Evolutionary conservation across 495 filamentous ascomycete species (phyloP), one percentile per base, ranked within the genome.

Genomic region (Penicillium pulvis): DNA sequence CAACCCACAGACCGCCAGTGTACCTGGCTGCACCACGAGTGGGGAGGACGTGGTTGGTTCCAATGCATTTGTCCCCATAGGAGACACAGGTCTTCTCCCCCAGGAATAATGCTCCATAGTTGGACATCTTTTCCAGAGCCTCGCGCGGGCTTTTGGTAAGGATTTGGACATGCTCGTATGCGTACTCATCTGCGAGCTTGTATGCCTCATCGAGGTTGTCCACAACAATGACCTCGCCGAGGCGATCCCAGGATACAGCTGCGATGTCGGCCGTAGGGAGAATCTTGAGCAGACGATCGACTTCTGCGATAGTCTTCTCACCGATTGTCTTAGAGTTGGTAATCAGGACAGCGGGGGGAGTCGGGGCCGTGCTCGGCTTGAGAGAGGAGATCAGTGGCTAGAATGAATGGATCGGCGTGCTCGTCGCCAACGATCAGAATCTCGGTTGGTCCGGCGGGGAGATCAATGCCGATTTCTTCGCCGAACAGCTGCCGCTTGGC

Each of bases 361-460:
- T 84, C 81, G 0, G 74, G 75, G 0, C 81, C 81, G 60, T 83
- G 81, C 62, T 83, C 79, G 5, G 79, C 80, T 56, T 83, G 81
- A 0, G 73, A 78, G 1, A 84, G 63, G 2, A 84, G 58, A 58
- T 84, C 81, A 2, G 78, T 81, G 1, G 80, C 81, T 1, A 82
- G 56, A 2, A 71, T 76, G 59, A 80, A 81, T 10, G 80, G 79
- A 63, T 83, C 80, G 6, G 80, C 81, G 7, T 68, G 55, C 23
- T 78, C 75, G 59, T 84, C 81, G 2, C 75, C 73, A 2, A 77
- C 78, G 36, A 84, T 80, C 23, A 83, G 73, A n/a, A 84, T 61
- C 61, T 84, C 81, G 0, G 79, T 84, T 33, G 81, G 80, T 0
- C 81, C 81, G 0, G 79, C 81, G 8, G 79, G 72, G 0, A 84